phyloP scores from a whole-genome alignment of 306 rosid species.

The Cyamopsis tetragonoloba region DNA sequence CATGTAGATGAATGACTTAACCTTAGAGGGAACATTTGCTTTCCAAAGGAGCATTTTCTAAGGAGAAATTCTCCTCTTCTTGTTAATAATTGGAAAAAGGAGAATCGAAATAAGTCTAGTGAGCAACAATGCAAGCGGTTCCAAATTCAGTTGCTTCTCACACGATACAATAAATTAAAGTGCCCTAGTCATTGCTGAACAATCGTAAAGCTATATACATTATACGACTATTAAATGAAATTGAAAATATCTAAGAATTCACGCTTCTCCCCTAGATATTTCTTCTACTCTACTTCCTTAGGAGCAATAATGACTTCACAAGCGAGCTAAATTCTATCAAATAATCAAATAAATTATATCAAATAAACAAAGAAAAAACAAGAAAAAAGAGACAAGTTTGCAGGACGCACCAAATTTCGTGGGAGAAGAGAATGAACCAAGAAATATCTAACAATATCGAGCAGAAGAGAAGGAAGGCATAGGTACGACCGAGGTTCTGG shows the following conservation, averaged over 20 bases:
- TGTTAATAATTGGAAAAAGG: neutral
- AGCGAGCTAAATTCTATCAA: neutral
- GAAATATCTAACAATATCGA: slow-evolving; percentile 62
- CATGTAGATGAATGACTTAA: neutral
- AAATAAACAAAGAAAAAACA: neutral
- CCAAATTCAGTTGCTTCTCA: neutral
- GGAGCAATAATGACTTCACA: neutral
- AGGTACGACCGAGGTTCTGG: slow-evolving; percentile 93
- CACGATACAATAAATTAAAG: neutral
- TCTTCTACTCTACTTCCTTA: neutral
- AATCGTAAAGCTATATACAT: neutral
- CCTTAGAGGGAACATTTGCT: neutral
- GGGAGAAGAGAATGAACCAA: slow-evolving; percentile 81
- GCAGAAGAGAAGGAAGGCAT: slow-evolving; percentile 81
- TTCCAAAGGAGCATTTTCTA: neutral
- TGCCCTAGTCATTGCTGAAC: neutral
- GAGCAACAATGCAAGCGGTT: neutral
- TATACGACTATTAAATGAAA: neutral
- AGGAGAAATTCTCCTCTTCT: too few species aligned
- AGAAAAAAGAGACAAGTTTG: neutral
- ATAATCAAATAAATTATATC: neutral
- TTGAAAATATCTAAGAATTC: neutral
- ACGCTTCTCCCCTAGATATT: neutral
- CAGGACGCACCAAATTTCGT: slow-evolving; percentile 64
- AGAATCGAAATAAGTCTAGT: neutral